phyloP scores from a whole-genome alignment of 1,284 basidiomycete genomes.

The Ceratobasidium sp. region DNA sequence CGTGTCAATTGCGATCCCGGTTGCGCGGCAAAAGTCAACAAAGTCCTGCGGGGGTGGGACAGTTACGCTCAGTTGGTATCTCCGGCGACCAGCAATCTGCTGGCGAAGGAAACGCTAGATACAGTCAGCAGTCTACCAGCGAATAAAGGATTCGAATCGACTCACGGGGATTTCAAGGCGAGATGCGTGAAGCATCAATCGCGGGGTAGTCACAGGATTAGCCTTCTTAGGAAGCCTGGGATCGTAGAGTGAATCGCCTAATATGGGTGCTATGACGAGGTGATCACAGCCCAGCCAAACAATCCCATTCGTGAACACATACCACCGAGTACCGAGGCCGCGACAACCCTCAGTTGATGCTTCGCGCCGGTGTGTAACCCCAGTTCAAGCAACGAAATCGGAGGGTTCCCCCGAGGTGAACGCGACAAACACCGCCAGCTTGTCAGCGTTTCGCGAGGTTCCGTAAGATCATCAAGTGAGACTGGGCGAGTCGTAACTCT shows the following conservation, averaged over 20 bases:
- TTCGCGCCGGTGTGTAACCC: conserved; percentile 67
- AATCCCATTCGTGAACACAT: conserved; percentile 33
- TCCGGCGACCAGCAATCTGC: conserved; percentile 50
- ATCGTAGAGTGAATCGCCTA: conserved; percentile 62
- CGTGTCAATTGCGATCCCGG: not conserved
- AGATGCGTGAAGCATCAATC: conserved; percentile 68
- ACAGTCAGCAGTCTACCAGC: not conserved
- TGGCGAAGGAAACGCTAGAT: conserved; percentile 2
- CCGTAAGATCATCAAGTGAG: not conserved
- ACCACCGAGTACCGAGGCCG: conserved; percentile 61
- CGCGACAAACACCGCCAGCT: conserved; percentile 66
- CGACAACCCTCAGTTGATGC: conserved; percentile 73
- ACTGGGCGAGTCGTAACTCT: conserved; percentile 51
- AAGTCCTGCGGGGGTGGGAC: not conserved
- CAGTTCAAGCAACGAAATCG: conserved; percentile 64
- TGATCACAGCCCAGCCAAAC: not conserved
- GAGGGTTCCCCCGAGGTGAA: conserved; percentile 62
- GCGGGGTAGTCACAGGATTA: conserved; percentile 49
- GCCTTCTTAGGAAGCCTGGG: too few species aligned
- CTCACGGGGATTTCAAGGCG: conserved; percentile 62
- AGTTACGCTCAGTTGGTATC: conserved; percentile 56
- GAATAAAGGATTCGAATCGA: conserved; percentile 37
- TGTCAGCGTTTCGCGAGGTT: conserved; percentile 52
- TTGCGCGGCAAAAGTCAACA: not conserved
- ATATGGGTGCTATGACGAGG: conserved; percentile 61